phyloP scores from a whole-genome alignment of 768 basidiomycete genomes.

The Lactarius hatsudake region DNA sequence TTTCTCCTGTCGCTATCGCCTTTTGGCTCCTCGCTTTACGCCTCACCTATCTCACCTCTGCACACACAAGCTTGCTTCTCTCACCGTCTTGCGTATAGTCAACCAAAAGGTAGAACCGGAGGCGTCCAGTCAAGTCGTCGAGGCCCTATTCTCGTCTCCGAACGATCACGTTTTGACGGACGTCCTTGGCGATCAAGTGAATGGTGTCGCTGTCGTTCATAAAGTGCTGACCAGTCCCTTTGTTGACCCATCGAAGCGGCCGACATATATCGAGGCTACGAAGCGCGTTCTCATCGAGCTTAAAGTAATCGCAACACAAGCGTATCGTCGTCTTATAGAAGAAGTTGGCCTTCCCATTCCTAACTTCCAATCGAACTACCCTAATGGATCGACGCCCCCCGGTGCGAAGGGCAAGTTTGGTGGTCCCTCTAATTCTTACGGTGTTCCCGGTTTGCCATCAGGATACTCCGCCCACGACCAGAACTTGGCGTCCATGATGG shows the following conservation, averaged over 20 bases:
- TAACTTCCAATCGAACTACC: conserved; percentile 79
- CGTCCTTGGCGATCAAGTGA: conserved; percentile 93
- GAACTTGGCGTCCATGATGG: conserved; percentile 90
- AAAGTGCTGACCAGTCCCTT: conserved; percentile 89
- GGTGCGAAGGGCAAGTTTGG: conserved; percentile 57
- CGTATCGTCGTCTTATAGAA: conserved; percentile 89
- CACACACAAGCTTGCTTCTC: conserved; percentile 95
- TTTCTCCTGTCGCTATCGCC: conserved; percentile 92
- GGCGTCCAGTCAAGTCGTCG: conserved; percentile 82
- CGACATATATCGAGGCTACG: conserved; percentile 75
- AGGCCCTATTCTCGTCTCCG: conserved; percentile 87
- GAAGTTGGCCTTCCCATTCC: conserved; percentile 92
- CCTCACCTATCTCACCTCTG: conserved; percentile 96
- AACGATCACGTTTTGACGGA: conserved; percentile 90
- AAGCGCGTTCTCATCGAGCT: conserved; percentile 88
- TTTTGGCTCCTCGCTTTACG: conserved; percentile 93
- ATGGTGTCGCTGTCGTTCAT: conserved; percentile 88
- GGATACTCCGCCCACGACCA: conserved; percentile 83
- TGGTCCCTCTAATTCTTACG: conserved; percentile 51
- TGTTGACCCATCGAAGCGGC: conserved; percentile 69
- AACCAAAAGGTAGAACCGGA: conserved; percentile 94
- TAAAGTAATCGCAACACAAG: conserved; percentile 92
- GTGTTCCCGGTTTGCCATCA: conserved; percentile 72
- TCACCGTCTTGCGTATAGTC: conserved; percentile 92
- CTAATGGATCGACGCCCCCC: conserved; percentile 55